These are phyloP conservation scores for Kodamaea jinghongensis DNA, from an alignment of 805 yeast genomes.

Conservation along the genomic window DNA sequence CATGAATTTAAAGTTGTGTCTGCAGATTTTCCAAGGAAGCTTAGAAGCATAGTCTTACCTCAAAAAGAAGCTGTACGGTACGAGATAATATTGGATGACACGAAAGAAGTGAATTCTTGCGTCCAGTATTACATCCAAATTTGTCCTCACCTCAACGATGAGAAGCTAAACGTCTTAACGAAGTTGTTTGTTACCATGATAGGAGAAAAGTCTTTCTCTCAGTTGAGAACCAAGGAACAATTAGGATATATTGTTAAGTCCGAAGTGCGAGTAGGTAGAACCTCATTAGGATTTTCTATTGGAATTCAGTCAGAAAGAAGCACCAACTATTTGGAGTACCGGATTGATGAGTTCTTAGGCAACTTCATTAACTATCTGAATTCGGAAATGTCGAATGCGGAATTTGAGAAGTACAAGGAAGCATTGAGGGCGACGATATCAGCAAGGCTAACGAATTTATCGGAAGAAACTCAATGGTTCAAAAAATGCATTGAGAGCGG, in stretches of 20 bases:
- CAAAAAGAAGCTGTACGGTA: constrained; percentile 40
- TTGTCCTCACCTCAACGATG: constrained; percentile 32
- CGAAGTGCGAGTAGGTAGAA: constrained; percentile 63
- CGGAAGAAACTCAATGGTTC: constrained; percentile 68
- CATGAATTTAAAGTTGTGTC: neutral
- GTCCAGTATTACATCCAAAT: constrained; percentile 74
- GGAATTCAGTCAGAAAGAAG: constrained; percentile 82
- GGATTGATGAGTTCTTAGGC: constrained; percentile 67
- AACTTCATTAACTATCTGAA: constrained; percentile 45
- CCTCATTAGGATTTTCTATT: constrained; percentile 68
- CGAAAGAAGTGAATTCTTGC: constrained; percentile 76
- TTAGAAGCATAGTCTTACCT: constrained; percentile 42
- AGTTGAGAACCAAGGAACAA: constrained; percentile 89
- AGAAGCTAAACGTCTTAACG: constrained; percentile 44
- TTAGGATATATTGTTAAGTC: constrained; percentile 92
- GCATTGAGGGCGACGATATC: constrained; percentile 64
- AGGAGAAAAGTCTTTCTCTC: constrained; percentile 85
- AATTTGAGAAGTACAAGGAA: constrained; percentile 63
- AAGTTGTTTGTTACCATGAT: constrained; percentile 70
- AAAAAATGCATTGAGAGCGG: constrained; percentile 72
- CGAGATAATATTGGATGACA: constrained; percentile 55
- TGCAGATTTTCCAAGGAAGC: constrained; percentile 5
- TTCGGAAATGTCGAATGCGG: constrained; percentile 52
- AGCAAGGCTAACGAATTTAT: constrained; percentile 71
- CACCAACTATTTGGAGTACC: constrained; percentile 65